phyloP scores from a whole-genome alignment of 2,329 filamentous ascomycete species.

The Trichoderma breve region DNA sequence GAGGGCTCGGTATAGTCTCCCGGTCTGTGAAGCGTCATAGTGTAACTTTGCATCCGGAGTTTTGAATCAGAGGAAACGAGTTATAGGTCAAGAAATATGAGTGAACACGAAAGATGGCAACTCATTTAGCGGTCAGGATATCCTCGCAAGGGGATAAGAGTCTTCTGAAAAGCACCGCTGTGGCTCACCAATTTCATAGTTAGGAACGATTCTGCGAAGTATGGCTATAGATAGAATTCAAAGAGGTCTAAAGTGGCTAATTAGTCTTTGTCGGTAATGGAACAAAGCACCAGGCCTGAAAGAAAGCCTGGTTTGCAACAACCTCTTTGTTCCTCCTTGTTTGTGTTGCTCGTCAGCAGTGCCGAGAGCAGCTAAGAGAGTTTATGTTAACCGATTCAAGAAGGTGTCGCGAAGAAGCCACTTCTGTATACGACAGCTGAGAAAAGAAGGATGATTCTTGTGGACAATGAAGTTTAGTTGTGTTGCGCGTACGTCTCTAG shows the following conservation, averaged over 20 bases:
- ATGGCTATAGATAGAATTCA: background rate
- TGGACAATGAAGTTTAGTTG: background rate
- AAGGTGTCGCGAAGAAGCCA: constrained; percentile 12
- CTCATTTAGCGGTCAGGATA: background rate
- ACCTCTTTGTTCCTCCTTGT: background rate
- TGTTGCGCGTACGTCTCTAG: constrained; percentile 1
- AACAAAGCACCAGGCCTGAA: background rate
- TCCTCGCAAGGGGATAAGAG: background rate
- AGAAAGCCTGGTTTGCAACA: background rate
- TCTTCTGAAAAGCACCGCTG: background rate
- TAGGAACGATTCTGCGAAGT: background rate
- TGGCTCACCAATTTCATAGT: no score
- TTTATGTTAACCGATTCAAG: constrained; percentile 10
- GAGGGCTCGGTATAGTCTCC: background rate
- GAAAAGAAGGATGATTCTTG: constrained; percentile 6
- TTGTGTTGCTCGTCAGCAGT: background rate
- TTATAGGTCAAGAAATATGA: background rate
- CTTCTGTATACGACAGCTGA: background rate
- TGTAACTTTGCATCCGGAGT: background rate
- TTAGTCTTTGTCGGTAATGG: background rate
- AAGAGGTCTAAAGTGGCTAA: background rate
- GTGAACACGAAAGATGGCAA: background rate
- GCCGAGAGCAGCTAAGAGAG: background rate
- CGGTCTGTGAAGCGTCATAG: background rate
- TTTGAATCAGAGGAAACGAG: background rate